Percentiles rank a stretch among this genome's conserved stretches.
These are phyloP conservation scores for Datura wrightii DNA, from an alignment of 257 asterid species.

Conservation along the genomic window DNA sequence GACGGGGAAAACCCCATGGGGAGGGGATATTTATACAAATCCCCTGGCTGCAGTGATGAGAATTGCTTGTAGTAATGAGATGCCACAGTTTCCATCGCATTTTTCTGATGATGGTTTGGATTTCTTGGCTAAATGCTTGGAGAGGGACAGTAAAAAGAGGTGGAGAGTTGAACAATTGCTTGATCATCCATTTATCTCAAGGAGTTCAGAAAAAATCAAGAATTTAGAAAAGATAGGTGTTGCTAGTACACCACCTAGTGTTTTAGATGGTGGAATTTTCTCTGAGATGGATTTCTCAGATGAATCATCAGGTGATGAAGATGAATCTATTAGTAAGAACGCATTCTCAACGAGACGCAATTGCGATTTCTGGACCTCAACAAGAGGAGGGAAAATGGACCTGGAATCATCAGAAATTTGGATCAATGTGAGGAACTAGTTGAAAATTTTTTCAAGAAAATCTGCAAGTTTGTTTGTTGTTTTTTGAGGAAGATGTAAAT, in stretches of 20 bases:
- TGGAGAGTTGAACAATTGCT: conserved; percentile 52
- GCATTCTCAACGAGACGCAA: conserved; percentile 37
- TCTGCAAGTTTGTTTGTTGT: background rate
- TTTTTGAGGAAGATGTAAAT: background rate
- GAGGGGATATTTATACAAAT: conserved; percentile 33
- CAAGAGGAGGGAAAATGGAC: conserved; percentile 2
- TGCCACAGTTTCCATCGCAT: conserved; percentile 52
- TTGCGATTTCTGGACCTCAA: background rate
- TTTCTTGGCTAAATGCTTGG: conserved; percentile 56
- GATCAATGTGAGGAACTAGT: conserved; percentile 55
- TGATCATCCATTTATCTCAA: conserved; percentile 52
- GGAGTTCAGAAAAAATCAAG: background rate
- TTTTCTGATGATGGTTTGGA: conserved; percentile 57
- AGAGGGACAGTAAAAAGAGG: conserved; percentile 50
- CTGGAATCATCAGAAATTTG: conserved; percentile 49
- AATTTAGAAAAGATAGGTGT: background rate
- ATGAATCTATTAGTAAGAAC: conserved; percentile 24
- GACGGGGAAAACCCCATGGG: conserved; percentile 64
- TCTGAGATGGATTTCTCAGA: conserved; percentile 37
- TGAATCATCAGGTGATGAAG: conserved; percentile 25
- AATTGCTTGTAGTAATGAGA: conserved; percentile 49
- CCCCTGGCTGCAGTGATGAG: conserved; percentile 49
- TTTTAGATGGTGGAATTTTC: conserved; percentile 43
- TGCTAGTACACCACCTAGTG: conserved; percentile 56
- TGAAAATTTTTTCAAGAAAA: background rate